Conservation (phyloP, 495 filamentous ascomycete genomes). For the Penicillium tannophilum region DNA sequence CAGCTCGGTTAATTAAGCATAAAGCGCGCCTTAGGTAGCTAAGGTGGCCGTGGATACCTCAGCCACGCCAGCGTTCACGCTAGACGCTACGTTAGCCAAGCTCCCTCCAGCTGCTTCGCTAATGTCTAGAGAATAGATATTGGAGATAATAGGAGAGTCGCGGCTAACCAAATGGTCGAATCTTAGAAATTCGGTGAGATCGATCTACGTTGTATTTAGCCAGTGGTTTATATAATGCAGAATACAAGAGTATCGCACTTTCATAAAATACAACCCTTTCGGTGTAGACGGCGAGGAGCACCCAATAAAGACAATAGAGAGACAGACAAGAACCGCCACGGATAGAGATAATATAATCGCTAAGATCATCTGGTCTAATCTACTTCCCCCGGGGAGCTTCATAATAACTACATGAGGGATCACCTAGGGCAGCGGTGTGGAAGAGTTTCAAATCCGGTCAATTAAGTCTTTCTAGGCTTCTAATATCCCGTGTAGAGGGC, state of each 20-base stretch:
- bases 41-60: neutral
- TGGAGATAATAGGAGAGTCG: neutral
- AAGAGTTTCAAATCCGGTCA: neutral
- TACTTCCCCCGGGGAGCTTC: neutral
- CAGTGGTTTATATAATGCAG: neutral
- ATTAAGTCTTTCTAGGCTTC: neutral
- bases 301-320: neutral
- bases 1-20: neutral
- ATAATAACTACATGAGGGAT: neutral
- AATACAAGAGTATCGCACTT: neutral
- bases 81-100: neutral
- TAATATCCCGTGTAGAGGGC: neutral
- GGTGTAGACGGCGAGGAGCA: neutral
- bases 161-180: neutral
- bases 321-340: neutral
- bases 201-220: neutral
- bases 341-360: neutral
- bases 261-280: neutral
- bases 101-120: neutral
- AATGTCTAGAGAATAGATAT: neutral
- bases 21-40: neutral
- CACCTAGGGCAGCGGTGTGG: neutral
- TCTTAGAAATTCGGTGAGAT: neutral
- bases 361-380: neutral
- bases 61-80: neutral